Evolutionary conservation across 352 stramenopile species (phyloP), one percentile per base, ranked within the genome.

Genomic region (Globisporangium camurandrum): DNA sequence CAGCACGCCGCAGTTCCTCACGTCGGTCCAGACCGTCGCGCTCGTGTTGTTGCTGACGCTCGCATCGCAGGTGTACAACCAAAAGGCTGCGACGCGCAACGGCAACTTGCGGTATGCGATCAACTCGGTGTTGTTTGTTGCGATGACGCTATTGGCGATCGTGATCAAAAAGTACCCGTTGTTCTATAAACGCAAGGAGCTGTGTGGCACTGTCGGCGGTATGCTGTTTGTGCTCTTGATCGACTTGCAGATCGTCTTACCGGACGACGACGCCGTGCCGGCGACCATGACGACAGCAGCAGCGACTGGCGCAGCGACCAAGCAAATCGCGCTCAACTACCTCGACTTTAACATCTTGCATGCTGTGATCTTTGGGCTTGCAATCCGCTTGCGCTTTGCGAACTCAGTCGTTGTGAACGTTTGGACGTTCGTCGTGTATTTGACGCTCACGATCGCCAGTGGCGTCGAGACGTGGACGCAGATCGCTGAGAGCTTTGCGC

Each of bases 331-430:
- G 4, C 44, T 56, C 22, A 61, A 64, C 3, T 73, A 71, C 46
- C 46, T 88, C 39, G 75, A 75, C 20, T 36, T 69, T 0, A 75
- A 75, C 43, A 58, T 88, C n/a, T 47, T 86, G 17, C 57, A 75
- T 51, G 66, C 75, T 11, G 64, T 81, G 17, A 64, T 84, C 34
- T 74, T 84, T 46, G 75, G 71, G 1, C 59, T 88, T 20, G 64
- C 64, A 22, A 67, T 84, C 23, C 69, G 73, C 7, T 63, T 88
- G 10, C 73, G 73, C 14, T 88, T 86, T 31, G 61, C 65, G 3
- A 86, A 83, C 45, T 68, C 73, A 23, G 56, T 58, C 2, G 20
- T 75, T 7, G 63, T 88, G 27, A 78, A 75, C 24, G 30, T 52
- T 6, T 71, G 58, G 61, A 67, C 63, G 1, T 69, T 81, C 26